These are phyloP conservation scores for Gyromitra esculenta DNA, from an alignment of 2,329 filamentous ascomycete genomes.

Conservation along the genomic window DNA sequence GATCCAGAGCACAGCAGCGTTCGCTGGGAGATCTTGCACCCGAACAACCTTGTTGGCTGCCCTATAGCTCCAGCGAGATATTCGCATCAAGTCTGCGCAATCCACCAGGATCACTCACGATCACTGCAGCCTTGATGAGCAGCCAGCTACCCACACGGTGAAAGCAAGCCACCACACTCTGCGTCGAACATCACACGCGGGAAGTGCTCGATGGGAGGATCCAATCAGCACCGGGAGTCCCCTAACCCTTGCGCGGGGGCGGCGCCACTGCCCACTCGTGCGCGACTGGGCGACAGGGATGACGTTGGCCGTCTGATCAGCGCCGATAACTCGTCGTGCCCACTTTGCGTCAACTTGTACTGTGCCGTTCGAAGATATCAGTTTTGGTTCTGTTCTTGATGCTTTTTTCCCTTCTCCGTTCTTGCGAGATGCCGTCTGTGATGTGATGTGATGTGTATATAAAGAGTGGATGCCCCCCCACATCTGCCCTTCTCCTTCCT, in stretches of 20 bases:
- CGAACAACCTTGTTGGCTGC: too few species aligned
- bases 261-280: slow-evolving; percentile 23
- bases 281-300: slow-evolving; percentile 50
- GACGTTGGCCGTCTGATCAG: slow-evolving; percentile 38
- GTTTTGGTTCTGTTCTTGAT: slow-evolving; percentile 20
- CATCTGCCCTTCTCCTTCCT: slow-evolving; percentile 1
- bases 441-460: slow-evolving; percentile 48
- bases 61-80: too few species aligned
- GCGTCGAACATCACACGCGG: slow-evolving; percentile 33
- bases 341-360: slow-evolving; percentile 7
- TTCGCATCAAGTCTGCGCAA: too few species aligned
- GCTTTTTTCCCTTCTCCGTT: neutral
- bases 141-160: slow-evolving; percentile 5
- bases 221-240: slow-evolving; percentile 24
- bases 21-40: too few species aligned
- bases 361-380: too few species aligned
- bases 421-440: slow-evolving; percentile 21
- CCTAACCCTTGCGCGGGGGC: slow-evolving; percentile 38
- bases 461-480: slow-evolving; percentile 37
- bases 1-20: too few species aligned
- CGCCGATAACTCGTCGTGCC: slow-evolving; percentile 36
- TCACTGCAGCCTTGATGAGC: neutral
- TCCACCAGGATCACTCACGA: slow-evolving; percentile 1
- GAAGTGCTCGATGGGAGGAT: slow-evolving; percentile 21
- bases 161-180: slow-evolving; percentile 23